Percentiles rank a stretch among this genome's conserved stretches.
phyloP scores from a whole-genome alignment of 176 grass and related monocot genomes.

The Musa troglodytarum region DNA sequence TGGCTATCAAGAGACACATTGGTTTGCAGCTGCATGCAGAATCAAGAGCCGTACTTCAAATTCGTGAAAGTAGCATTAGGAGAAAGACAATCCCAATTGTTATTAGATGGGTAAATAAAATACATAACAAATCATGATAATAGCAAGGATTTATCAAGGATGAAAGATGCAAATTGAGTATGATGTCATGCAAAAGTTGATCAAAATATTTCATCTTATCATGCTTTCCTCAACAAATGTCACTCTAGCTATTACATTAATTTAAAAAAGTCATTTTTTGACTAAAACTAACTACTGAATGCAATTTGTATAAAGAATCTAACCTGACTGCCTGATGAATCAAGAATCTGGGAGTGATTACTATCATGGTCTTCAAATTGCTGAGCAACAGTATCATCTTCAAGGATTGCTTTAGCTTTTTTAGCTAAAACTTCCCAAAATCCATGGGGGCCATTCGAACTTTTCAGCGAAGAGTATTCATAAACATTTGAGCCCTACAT shows the following conservation, averaged over 20 bases:
- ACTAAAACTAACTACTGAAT: too few species aligned
- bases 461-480: slow-evolving; percentile 13
- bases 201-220: too few species aligned
- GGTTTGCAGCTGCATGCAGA: not conserved
- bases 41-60: not conserved
- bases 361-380: not conserved
- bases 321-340: slow-evolving; percentile 13
- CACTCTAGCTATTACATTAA: too few species aligned
- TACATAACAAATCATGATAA: too few species aligned
- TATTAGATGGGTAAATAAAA: too few species aligned
- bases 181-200: too few species aligned
- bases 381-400: slow-evolving; percentile 1
- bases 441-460: not conserved
- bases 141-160: too few species aligned
- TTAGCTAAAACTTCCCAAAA: slow-evolving; percentile 24
- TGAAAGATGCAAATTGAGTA: too few species aligned
- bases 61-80: not conserved
- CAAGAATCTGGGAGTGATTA: not conserved
- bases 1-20: not conserved
- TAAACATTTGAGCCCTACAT: slow-evolving; percentile 18
- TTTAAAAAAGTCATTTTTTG: too few species aligned
- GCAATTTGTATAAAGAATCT: not conserved
- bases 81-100: not conserved
- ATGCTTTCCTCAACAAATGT: too few species aligned
- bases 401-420: slow-evolving; percentile 24